Evolutionary conservation across 2,329 filamentous ascomycete species (phyloP), one percentile per base, ranked within the genome.

Genomic region (Sporothrix variecibatus): DNA sequence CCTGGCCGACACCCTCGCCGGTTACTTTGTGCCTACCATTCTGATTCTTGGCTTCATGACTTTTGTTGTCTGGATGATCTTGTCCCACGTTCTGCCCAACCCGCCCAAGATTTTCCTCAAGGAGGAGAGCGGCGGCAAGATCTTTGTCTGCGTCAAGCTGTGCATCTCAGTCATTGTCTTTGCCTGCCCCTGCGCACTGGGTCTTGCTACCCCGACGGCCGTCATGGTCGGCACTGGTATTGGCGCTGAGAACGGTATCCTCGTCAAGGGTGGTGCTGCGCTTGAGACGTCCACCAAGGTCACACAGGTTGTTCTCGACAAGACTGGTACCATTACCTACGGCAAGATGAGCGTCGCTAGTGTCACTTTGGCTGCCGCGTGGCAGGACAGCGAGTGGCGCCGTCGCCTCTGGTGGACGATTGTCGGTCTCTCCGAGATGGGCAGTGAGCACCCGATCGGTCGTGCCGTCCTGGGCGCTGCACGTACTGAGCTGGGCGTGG

Each of bases 171-270:
- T 99, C 77, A 97, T 99, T 80, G 96, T 98, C 26, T 98, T 99
- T 82, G 96, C 96, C 4, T 99, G 96, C 80, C 96, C 96, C 23
- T 99, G 96, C 80, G 96, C 96, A 0, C 89, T 99, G n/a, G 96
- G 96, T 73, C 88, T 99, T 23, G 95, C 94, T 31, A 98, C 96
- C 1, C 96, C 96, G 2, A 99, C 96, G 0, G 96, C 96, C 2
- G 95, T 99, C 81, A 98, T 99, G 96, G 96, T 99, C 40, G 96
- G 96, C 60, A 98, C 96, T n/a, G 96, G 96, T 75, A 91, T 98
- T 43, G 96, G 96, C 70, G 96, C 96, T 2, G 93, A 98, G 82
- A 92, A 97, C 78, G 96, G 96, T 31, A 99, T 99, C 78, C 86
- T 99, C n/a, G 94, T 98, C 81, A 99, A 99, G 84, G 95, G 96